Percentiles rank a stretch among this genome's conserved stretches.
These are phyloP conservation scores for Roridomyces roridus DNA, from an alignment of 768 basidiomycete genomes.

Conservation along the genomic window DNA sequence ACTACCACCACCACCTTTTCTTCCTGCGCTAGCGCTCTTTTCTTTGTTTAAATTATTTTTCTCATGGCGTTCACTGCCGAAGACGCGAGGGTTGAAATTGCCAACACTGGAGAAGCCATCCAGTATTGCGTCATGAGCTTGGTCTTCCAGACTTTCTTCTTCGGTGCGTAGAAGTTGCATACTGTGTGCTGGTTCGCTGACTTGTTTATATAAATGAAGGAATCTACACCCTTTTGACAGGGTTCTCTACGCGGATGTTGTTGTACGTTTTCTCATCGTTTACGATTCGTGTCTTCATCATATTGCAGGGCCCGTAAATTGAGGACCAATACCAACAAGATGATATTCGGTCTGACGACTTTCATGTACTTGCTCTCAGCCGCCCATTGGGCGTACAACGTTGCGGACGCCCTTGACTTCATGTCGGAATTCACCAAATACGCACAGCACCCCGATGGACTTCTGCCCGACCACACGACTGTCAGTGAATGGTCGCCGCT, in stretches of 20 bases:
- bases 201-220: slow-evolving; percentile 4
- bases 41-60: too few relatives aligned
- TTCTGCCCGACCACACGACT: not conserved
- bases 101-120: not conserved
- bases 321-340: slow-evolving; percentile 3
- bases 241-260: slow-evolving; percentile 19
- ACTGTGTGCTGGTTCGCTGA: not conserved
- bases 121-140: not conserved
- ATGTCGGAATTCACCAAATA: not conserved
- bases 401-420: not conserved
- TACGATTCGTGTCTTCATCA: too few relatives aligned
- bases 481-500: not conserved
- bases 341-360: slow-evolving; percentile 15
- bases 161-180: too few relatives aligned
- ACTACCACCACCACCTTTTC: too few relatives aligned
- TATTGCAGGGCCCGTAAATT: slow-evolving; percentile 19
- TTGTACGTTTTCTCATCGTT: too few relatives aligned
- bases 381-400: not conserved
- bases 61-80: not conserved
- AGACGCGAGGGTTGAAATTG: not conserved
- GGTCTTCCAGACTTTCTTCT: slow-evolving; percentile 19
- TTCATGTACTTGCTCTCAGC: slow-evolving; percentile 11
- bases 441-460: not conserved
- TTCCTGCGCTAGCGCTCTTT: too few relatives aligned
- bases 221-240: slow-evolving; percentile 14